These are phyloP conservation scores for Chaetomium olivaceum DNA, from an alignment of 2,329 filamentous ascomycete species.

Conservation along the genomic window DNA sequence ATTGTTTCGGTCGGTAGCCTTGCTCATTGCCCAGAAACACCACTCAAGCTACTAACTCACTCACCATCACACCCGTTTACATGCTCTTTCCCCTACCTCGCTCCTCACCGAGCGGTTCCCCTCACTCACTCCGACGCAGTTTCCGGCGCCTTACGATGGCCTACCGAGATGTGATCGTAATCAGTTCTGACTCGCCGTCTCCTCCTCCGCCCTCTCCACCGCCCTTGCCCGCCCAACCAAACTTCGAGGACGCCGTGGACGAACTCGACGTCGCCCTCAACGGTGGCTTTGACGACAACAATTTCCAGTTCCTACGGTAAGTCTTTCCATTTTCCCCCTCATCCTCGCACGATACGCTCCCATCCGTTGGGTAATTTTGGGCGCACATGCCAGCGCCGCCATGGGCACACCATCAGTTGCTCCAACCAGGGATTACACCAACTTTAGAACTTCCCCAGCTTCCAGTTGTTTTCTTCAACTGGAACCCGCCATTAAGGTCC, in stretches of 20 bases:
- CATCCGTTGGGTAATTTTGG: background rate
- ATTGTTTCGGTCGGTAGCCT: background rate
- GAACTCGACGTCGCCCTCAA: background rate
- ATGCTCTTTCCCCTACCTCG: too few species aligned
- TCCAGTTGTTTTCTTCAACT: background rate
- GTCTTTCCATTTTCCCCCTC: background rate
- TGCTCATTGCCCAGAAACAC: background rate
- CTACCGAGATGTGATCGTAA: constrained; percentile 5
- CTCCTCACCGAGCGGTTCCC: background rate
- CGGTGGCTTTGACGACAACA: background rate
- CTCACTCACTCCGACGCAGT: background rate
- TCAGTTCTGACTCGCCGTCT: constrained; percentile 14
- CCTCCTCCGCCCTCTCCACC: background rate
- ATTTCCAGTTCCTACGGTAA: background rate
- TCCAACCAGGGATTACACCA: too few species aligned
- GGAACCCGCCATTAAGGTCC: background rate
- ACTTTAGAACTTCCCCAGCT: background rate
- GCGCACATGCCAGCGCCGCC: background rate
- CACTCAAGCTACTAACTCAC: background rate
- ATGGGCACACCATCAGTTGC: background rate
- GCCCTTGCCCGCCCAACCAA: background rate
- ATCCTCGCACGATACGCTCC: background rate
- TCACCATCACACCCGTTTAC: background rate
- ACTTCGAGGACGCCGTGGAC: background rate
- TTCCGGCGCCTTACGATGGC: background rate